Conservation (phyloP, 306 rosid species). For the Sphenostylis stenocarpa region DNA sequence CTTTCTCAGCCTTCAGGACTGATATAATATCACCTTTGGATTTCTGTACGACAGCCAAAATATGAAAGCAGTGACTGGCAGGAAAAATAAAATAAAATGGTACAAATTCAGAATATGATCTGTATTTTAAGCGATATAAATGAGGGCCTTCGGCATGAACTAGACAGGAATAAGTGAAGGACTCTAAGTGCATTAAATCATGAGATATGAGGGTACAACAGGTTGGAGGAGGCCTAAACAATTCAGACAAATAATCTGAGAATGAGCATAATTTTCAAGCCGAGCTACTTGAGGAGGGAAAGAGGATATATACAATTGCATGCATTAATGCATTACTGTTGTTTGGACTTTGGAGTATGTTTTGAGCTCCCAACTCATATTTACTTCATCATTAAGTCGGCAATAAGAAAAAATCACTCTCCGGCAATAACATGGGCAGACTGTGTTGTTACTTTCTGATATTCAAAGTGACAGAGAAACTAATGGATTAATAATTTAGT, state of each 20-base stretch:
- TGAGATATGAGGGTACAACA: background rate
- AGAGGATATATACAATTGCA: conserved; percentile 2
- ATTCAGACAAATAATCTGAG: background rate
- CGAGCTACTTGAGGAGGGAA: background rate
- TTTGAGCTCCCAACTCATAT: background rate
- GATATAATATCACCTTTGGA: conserved; percentile 56
- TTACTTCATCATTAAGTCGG: background rate
- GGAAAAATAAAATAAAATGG: conserved; percentile 16
- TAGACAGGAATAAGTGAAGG: background rate
- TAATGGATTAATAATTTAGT: conserved; percentile 4
- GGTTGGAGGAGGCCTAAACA: background rate
- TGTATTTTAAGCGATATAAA: background rate
- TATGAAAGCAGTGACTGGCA: conserved; percentile 18
- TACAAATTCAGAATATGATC: conserved; percentile 4
- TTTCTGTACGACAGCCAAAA: conserved; percentile 54
- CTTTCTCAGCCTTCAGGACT: conserved; percentile 70
- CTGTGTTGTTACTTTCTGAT: background rate
- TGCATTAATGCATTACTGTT: background rate
- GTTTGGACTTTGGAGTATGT: background rate
- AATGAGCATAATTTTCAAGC: background rate
- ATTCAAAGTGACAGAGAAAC: background rate
- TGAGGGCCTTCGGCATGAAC: background rate
- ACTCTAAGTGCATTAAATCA: background rate
- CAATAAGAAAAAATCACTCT: background rate
- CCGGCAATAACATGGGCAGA: background rate